Evolutionary conservation across 129 eudicot genomes (phyloP), one percentile per base, ranked within the genome.

Genomic region (Saposhnikovia divaricata): DNA sequence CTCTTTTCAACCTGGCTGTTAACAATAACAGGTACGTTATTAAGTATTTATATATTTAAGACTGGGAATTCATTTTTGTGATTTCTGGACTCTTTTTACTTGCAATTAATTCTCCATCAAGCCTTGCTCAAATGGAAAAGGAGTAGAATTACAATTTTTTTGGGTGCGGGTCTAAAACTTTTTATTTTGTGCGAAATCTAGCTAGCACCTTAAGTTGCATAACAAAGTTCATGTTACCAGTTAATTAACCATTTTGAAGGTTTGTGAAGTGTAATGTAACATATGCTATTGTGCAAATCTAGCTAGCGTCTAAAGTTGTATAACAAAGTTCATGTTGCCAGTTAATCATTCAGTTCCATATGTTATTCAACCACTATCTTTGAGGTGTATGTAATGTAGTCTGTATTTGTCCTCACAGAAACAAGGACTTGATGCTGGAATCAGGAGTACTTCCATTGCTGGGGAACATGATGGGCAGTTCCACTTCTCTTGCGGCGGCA

Each of bases 1-100:
- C 98, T 71, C 92, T 96, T 39, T 96, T 92, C 78, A 96, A 96
- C 90, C 93, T 96, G 39, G 98, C 97, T 28, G 95, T 96, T 23
- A 91, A 96, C 78, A 96, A 96, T 74, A 90, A 89, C 88, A 92
- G 99, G 99, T 96, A 82, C 44, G 63, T 79, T 68, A 9, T 69
- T n/a, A 25, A 19, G 50, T 78, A 21, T 81, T 23, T 7, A 50
- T 28, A 19, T 14, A 13, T 75, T 61, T 75, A 14, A 3, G 16
- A 46, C 14, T 15, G 27, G 51, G 16, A 43, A 46, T 45, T 46
- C 10, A 68, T 31, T 68, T 28, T 68, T 68, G 9, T 31, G 1
- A 68, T 68, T 68, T 68, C 10, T 68, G 10, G 42, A n/a, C 15
- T 59, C 12, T 21, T 59, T 27, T 8, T 59, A 59, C 1, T 23